phyloP scores from a whole-genome alignment of 2,329 filamentous ascomycete species.

The Fusarium albosuccineum region DNA sequence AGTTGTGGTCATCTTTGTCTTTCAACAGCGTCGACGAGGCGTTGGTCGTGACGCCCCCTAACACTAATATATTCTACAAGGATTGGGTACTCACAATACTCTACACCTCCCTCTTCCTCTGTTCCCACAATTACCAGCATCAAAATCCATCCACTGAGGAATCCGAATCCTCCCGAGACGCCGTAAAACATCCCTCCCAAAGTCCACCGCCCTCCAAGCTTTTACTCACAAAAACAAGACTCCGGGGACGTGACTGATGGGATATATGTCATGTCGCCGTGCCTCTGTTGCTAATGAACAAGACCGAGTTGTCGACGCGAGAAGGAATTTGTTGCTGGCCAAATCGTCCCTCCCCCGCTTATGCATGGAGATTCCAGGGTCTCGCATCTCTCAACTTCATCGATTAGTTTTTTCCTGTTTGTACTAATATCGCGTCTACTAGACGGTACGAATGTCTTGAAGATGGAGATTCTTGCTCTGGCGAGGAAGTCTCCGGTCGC shows the following conservation, averaged over 20 bases:
- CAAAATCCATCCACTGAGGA: constrained; percentile 44
- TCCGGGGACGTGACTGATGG: constrained; percentile 38
- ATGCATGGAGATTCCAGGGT: constrained; percentile 23
- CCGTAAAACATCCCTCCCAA: constrained; percentile 43
- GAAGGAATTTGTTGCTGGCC: constrained; percentile 5
- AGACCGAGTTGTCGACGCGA: constrained; percentile 5
- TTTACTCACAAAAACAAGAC: constrained; percentile 46
- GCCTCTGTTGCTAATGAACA: constrained; percentile 18
- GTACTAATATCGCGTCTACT: constrained; percentile 41
- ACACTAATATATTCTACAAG: constrained; percentile 41
- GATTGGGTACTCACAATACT: constrained; percentile 33
- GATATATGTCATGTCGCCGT: constrained; percentile 16
- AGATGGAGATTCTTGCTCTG: constrained; percentile 58
- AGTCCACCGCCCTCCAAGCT: constrained; percentile 42
- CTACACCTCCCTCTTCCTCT: constrained; percentile 25
- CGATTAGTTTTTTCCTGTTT: constrained; percentile 30
- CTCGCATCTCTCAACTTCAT: constrained; percentile 10
- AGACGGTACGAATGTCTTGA: constrained; percentile 50
- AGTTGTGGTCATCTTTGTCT: background rate
- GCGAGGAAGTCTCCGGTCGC: constrained; percentile 82
- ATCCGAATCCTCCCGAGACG: constrained; percentile 45
- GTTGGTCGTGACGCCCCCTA: constrained; percentile 11
- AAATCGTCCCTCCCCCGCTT: constrained; percentile 17
- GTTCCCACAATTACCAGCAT: constrained; percentile 40
- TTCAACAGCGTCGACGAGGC: background rate